Evolutionary conservation across 1,284 basidiomycete genomes (phyloP).

Genomic region (Trametes hirsuta): DNA sequence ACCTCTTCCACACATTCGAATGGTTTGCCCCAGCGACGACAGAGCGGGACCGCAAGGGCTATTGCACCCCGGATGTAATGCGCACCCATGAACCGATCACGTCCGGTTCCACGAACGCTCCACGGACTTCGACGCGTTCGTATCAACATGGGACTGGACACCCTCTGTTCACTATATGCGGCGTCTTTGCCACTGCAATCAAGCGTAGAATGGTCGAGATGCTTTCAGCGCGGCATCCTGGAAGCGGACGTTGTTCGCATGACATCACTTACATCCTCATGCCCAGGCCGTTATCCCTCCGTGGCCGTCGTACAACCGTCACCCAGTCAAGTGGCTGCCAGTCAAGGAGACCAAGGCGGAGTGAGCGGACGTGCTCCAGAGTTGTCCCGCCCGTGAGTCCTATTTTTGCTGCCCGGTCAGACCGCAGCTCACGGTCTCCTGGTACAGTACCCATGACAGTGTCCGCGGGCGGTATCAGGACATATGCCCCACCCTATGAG

Average conservation of each 20-base stretch:
- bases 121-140: too few relatives aligned
- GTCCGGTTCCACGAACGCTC: too few relatives aligned
- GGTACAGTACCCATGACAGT: not conserved
- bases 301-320: constrained; percentile 67
- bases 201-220: not conserved
- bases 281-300: constrained; percentile 64
- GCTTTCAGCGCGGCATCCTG: not conserved
- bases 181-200: too few relatives aligned
- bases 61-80: too few relatives aligned
- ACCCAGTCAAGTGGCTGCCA: constrained; percentile 69
- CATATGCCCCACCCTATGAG: not conserved
- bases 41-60: too few relatives aligned
- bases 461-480: not conserved
- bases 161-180: too few relatives aligned
- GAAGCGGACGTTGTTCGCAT: not conserved
- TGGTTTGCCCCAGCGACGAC: too few relatives aligned
- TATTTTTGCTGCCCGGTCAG: not conserved
- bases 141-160: too few relatives aligned
- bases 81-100: too few relatives aligned
- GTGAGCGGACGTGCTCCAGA: constrained; percentile 4
- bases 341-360: constrained; percentile 30
- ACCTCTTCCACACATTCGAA: too few relatives aligned
- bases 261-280: constrained; percentile 11
- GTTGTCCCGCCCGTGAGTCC: not conserved
- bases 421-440: constrained; percentile 9